Evolutionary conservation across 805 yeast genomes (phyloP), one percentile per base, ranked within the genome.

Genomic region (Pachysolen tannophilus): DNA sequence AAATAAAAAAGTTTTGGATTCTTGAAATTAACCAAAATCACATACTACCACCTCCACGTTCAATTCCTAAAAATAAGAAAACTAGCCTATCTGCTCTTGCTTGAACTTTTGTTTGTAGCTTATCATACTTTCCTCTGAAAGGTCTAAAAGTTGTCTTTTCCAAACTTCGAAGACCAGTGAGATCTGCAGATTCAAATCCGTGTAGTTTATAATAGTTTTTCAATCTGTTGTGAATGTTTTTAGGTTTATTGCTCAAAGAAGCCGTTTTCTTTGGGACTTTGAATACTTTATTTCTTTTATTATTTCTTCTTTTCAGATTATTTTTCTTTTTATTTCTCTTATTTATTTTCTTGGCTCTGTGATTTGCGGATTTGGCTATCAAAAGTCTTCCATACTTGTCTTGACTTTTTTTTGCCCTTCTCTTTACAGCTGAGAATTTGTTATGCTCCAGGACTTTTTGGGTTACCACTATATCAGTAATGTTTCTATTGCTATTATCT

Each of bases 121-220:
- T 28, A 16, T 37, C 35, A 8, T 18, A 6, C 4, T 14, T 16
- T 20, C 40, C 36, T 13, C 18, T 28, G 23, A 25, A 28, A 6
- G 28, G 27, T 6, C 36, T 32, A 6, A 37, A 18, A 28, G 19
- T 15, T 9, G 40, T 37, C 8, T 25, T 23, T 18, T 37, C 36
- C 4, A 32, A 11, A 6, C 28, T 28, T 8, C 13, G 26, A 5
- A 14, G 10, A 11, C 13, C 26, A 11, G 26, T 11, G 26, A 23
- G 13, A 7, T 23, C 26, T 5, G n/a, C n/a, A n/a, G 26, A 23
- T 8, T 14, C 13, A 11, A 11, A 11, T 14, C 26, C 26, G 8
- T 23, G 26, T 23, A 23, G 13, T 23, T 14, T 14, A 23, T 23
- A 23, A 23, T 23, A 23, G 26, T 23, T 11, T 11, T 23, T 11